Evolutionary conservation across 1,284 basidiomycete genomes (phyloP), one percentile per base, ranked within the genome.

Genomic region (Fomitopsis betulina): DNA sequence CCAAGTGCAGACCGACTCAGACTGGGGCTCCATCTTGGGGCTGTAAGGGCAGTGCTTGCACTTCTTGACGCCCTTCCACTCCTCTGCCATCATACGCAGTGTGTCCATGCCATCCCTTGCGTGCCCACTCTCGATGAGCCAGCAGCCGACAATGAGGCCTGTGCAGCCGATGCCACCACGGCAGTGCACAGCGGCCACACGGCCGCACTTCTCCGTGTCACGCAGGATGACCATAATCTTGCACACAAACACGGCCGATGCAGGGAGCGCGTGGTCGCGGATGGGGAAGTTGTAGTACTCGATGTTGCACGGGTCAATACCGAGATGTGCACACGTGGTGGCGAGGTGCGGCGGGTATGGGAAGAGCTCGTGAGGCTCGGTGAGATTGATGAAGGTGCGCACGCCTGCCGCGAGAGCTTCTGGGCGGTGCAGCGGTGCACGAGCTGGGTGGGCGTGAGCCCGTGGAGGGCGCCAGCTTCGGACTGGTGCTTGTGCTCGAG

Each of bases 211-310:
- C 62, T 83, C 80, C 63, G 85, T 85, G 66, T 84, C 83, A 32
- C 76, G 66, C 12, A 89, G 72, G 12, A 86, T 82, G 52, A 74
- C 72, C 59, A 89, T 73, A 57, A 89, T 81, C 30, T 70, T 63
- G 54, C 81, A 76, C 70, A 89, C 81, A 65, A 80, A 79, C 37
- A 81, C 78, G 19, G 74, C 67, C 13, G 80, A 83, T 62, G 78
- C 75, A 27, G 87, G 88, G 3, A 88, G 72, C 38, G 75, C 82
- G 53, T 87, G 79, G 69, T 91, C 88, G 37, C 79, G 82, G 63
- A 91, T 90, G 2, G 89, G 84, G 73, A 90, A 89, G 61, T 85
- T 80, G 75, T 87, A 81, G 75, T 90, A 90, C 64, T 85, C 81
- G 68, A 90, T 77, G 19, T 77, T 74, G 38, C 67, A 58, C 27